phyloP scores from a whole-genome alignment of 371 early-diverging fungal genomes.

The Thermomucor indicae-seudaticae region DNA sequence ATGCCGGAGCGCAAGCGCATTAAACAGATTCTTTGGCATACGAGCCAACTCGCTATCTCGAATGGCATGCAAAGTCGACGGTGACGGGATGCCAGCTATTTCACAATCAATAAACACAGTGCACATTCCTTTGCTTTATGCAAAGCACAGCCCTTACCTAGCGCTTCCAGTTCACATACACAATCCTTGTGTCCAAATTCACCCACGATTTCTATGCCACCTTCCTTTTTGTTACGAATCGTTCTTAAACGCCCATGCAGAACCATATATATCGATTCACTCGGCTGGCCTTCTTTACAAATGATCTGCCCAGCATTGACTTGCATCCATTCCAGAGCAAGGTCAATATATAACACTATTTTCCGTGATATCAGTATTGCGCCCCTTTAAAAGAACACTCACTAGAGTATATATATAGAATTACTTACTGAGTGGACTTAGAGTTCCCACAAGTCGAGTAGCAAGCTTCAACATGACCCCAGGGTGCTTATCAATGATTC shows the following conservation, averaged over 20 bases:
- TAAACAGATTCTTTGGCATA: slow-evolving; percentile 94
- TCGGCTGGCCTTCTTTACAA: slow-evolving; percentile 79
- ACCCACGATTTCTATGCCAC: slow-evolving; percentile 75
- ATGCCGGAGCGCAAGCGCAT: slow-evolving; percentile 81
- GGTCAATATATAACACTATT: slow-evolving; percentile 82
- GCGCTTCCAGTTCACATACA: slow-evolving; percentile 94
- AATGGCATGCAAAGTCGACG: slow-evolving; percentile 95
- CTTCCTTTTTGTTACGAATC: slow-evolving; percentile 64
- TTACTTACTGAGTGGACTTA: slow-evolving; percentile 76
- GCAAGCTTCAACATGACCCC: slow-evolving; percentile 81
- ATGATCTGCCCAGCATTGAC: slow-evolving; percentile 90
- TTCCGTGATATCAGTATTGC: neutral
- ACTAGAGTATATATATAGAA: neutral
- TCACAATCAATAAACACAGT: neutral
- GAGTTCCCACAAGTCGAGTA: slow-evolving; percentile 74
- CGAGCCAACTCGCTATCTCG: slow-evolving; percentile 94
- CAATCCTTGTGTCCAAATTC: slow-evolving; percentile 95
- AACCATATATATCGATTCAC: slow-evolving; percentile 90
- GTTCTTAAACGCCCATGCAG: slow-evolving; percentile 91
- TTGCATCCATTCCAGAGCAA: slow-evolving; percentile 95
- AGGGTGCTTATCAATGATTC: slow-evolving; percentile 82
- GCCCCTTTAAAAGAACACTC: neutral
- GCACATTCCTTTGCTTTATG: neutral
- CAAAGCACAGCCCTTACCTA: slow-evolving; percentile 41
- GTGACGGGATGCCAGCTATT: slow-evolving; percentile 65